These are phyloP conservation scores for Neurospora sp. DNA, from an alignment of 495 filamentous ascomycete genomes.

Conservation along the genomic window DNA sequence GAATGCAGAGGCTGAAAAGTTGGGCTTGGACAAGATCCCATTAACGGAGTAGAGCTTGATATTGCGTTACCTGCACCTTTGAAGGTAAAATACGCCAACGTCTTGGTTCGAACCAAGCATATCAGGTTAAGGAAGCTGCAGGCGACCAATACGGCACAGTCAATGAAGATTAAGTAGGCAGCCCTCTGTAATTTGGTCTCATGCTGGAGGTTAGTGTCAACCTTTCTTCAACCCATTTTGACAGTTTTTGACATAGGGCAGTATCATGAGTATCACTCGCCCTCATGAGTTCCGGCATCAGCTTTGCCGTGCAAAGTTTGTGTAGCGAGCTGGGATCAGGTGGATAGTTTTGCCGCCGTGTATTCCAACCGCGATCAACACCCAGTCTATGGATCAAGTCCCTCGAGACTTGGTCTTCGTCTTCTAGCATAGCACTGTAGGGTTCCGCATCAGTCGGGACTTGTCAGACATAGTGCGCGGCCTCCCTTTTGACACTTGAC, in stretches of 20 bases:
- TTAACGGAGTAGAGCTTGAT: not conserved
- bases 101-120: not conserved
- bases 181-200: not conserved
- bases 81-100: not conserved
- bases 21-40: slow-evolving; percentile 25
- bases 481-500: not conserved
- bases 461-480: not conserved
- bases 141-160: not conserved
- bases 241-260: not conserved
- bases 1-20: slow-evolving; percentile 53
- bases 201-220: not conserved
- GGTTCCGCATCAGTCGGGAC: not conserved
- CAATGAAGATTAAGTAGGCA: not conserved
- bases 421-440: not conserved
- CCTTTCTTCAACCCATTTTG: not conserved
- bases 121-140: not conserved
- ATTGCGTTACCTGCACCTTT: not conserved
- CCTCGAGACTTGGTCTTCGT: not conserved
- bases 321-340: not conserved
- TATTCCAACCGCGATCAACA: not conserved
- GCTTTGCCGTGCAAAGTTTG: not conserved
- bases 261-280: not conserved
- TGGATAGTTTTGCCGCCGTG: too few species aligned
- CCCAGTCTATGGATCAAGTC: not conserved
- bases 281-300: not conserved